Evolutionary conservation across 192 early-diverging fungal species (phyloP).

Genomic region (Dissophora globulifera): DNA sequence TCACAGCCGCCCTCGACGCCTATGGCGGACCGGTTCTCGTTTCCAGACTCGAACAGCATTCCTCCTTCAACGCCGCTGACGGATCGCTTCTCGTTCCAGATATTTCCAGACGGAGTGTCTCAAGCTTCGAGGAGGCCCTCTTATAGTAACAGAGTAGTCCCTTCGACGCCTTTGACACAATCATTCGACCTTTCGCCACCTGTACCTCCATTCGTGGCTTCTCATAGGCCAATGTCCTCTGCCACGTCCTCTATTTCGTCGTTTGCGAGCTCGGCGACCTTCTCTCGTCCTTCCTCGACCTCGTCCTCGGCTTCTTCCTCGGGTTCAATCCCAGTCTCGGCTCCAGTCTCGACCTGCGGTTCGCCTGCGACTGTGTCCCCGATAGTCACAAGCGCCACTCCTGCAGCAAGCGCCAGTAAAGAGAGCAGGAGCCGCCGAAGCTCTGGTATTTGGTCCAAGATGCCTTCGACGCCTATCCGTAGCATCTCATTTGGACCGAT

Average conservation of each 20-base stretch:
- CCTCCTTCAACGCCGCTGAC: conserved; percentile 4
- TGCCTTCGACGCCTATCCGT: background rate
- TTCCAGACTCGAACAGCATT: background rate
- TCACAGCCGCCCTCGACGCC: conserved; percentile 1
- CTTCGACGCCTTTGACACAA: conserved; percentile 1
- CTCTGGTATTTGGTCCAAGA: conserved; percentile 1
- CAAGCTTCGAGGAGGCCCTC: background rate
- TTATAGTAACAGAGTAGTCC: no score
- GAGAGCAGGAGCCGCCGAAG: background rate
- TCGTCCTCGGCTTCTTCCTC: conserved; percentile 15
- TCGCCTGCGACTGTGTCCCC: background rate
- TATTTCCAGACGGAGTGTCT: background rate
- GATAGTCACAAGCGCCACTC: background rate
- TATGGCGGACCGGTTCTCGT: background rate
- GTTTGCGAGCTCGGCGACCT: conserved; percentile 6
- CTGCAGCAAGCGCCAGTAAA: background rate
- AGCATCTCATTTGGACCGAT: background rate
- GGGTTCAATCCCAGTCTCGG: no score
- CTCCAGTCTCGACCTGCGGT: conserved; percentile 3
- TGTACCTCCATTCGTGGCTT: conserved; percentile 6
- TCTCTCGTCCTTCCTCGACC: conserved; percentile 11
- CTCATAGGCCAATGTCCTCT: conserved; percentile 6
- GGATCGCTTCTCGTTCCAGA: background rate
- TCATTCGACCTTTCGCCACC: conserved; percentile 12
- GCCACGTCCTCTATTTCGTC: conserved; percentile 7